Evolutionary conservation across 78 protist genomes (phyloP).

Genomic region (Mastigamoeba balamuthi): DNA sequence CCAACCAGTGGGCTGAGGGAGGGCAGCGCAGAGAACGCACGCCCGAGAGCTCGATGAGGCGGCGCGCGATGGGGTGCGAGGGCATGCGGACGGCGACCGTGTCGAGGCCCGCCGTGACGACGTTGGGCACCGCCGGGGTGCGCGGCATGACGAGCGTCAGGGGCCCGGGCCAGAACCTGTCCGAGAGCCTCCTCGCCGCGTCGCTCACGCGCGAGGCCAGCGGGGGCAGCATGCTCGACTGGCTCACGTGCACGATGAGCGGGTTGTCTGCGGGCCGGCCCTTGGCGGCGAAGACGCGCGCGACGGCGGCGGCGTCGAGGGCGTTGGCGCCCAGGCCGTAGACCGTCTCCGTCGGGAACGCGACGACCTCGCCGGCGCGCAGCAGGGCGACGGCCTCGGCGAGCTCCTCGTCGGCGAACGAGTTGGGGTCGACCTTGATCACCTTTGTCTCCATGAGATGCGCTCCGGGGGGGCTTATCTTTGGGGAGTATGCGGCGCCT

Average conservation of each 20-base stretch:
- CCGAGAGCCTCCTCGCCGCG: not conserved
- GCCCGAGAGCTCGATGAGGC: not conserved
- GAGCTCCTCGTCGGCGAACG: not conserved
- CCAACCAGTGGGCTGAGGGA: no score
- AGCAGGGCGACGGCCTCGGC: not conserved
- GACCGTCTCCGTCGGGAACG: conserved; percentile 84
- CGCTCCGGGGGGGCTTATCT: no score
- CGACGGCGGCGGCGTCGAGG: not conserved
- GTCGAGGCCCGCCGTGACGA: conserved; percentile 34
- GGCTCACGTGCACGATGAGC: conserved; percentile 58
- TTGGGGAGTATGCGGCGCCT: no score
- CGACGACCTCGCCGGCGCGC: conserved; percentile 41
- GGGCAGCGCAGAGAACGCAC: no score
- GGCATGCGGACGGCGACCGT: conserved; percentile 65
- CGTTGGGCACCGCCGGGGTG: not conserved
- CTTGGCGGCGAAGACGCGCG: not conserved
- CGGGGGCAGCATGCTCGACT: not conserved
- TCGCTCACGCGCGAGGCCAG: not conserved
- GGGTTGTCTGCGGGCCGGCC: conserved; percentile 71
- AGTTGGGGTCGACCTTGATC: not conserved
- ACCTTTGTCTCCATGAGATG: no score
- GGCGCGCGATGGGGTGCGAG: conserved; percentile 2
- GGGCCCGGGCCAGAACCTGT: conserved; percentile 75
- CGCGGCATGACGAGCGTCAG: conserved; percentile 36
- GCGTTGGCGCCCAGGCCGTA: conserved; percentile 65